These are phyloP conservation scores for Cyathus striatus DNA, from an alignment of 768 basidiomycete species.

Conservation along the genomic window DNA sequence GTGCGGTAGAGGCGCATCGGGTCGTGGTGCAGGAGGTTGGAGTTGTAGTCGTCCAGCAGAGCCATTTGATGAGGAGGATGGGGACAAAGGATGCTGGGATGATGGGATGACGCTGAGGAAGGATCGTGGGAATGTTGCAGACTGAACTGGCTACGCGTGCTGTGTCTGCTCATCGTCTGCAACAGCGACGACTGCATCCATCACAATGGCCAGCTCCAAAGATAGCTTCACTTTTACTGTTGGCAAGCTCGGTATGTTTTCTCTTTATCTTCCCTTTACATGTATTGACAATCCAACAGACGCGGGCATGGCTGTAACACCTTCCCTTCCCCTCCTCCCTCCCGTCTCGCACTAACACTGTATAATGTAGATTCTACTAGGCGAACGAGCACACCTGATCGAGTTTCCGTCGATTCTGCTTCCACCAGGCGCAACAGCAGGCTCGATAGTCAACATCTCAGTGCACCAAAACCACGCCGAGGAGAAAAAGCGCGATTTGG, in stretches of 20 bases:
- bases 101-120: neutral
- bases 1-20: constrained; percentile 84
- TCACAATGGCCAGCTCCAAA: constrained; percentile 26
- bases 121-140: neutral
- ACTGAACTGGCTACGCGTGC: neutral
- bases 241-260: constrained; percentile 81
- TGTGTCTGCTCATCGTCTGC: neutral
- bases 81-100: neutral
- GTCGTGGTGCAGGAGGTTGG: constrained; percentile 52
- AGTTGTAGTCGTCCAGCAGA: constrained; percentile 31
- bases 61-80: neutral
- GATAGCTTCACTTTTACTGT: constrained; percentile 90
- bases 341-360: constrained; percentile 2
- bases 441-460: constrained; percentile 96
- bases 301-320: constrained; percentile 86
- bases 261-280: neutral
- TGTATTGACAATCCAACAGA: constrained; percentile 38
- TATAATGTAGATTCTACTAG: constrained; percentile 71
- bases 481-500: constrained; percentile 74
- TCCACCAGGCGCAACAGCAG: constrained; percentile 87
- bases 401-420: constrained; percentile 96
- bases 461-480: constrained; percentile 84
- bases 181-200: constrained; percentile 4
- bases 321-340: neutral
- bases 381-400: constrained; percentile 92